These are phyloP conservation scores for Auricularia sp. DNA, from an alignment of 768 basidiomycete species.

Conservation along the genomic window DNA sequence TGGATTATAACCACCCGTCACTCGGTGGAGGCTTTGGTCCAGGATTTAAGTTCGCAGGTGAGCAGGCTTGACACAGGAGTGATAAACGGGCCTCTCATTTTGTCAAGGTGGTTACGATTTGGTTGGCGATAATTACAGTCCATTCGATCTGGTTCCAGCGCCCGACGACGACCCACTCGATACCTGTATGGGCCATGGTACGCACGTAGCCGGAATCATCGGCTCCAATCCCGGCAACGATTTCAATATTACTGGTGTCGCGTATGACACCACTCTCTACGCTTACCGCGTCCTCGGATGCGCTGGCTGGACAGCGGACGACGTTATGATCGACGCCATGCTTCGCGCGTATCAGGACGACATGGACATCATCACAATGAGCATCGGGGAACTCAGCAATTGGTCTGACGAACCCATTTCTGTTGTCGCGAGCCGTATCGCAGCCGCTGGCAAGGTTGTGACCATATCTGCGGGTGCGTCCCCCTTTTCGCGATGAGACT, in stretches of 20 bases:
- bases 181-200: background rate
- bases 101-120: conserved; percentile 39
- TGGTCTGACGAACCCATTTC: conserved; percentile 50
- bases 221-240: background rate
- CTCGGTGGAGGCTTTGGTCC: conserved; percentile 48
- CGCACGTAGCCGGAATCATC: conserved; percentile 15
- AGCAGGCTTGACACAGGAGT: conserved; percentile 17
- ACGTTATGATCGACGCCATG: conserved; percentile 41
- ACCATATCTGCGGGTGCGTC: conserved; percentile 46
- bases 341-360: conserved; percentile 42
- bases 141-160: conserved; percentile 12
- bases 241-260: background rate
- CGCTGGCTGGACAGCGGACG: conserved; percentile 49
- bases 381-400: conserved; percentile 48
- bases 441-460: conserved; percentile 47
- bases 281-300: conserved; percentile 22
- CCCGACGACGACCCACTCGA: background rate
- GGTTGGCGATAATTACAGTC: conserved; percentile 30
- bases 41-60: conserved; percentile 41
- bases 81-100: conserved; percentile 26
- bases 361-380: conserved; percentile 54
- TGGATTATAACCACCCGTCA: conserved; percentile 46
- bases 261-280: conserved; percentile 22
- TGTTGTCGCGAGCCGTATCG: conserved; percentile 52
- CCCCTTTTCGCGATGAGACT: no score